Conservation (phyloP, 1,284 basidiomycete species). For the Leccinum subfulvum region DNA sequence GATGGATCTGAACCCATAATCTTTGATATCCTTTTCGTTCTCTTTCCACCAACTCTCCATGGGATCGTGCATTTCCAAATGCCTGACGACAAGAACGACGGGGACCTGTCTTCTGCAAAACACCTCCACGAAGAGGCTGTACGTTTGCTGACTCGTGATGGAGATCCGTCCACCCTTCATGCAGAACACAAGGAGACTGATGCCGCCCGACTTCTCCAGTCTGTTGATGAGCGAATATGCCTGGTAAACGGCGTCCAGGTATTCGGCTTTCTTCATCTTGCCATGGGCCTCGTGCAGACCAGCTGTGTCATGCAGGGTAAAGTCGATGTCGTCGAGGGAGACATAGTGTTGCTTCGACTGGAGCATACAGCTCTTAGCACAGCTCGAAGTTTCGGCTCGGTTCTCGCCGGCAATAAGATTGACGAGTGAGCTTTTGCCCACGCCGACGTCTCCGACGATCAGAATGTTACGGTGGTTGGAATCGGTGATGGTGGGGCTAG, state of each 20-base stretch:
- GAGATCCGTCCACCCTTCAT: constrained; percentile 38
- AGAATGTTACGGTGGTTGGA: constrained; percentile 24
- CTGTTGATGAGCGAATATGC: constrained; percentile 34
- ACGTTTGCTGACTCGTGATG: constrained; percentile 31
- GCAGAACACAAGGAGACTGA: constrained; percentile 40
- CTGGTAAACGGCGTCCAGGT: constrained; percentile 33
- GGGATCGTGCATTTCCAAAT: constrained; percentile 33
- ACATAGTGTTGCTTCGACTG: constrained; percentile 18
- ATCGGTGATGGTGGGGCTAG: constrained; percentile 19
- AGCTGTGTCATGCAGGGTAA: constrained; percentile 38
- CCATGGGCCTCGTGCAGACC: constrained; percentile 39
- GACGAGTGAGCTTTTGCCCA: constrained; percentile 34
- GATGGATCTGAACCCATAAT: constrained; percentile 24
- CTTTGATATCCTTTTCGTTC: constrained; percentile 23
- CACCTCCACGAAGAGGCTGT: constrained; percentile 32
- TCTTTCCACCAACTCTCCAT: constrained; percentile 35
- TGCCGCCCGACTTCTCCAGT: constrained; percentile 32
- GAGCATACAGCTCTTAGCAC: constrained; percentile 26
- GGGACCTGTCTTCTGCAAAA: constrained; percentile 34
- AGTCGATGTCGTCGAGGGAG: constrained; percentile 15
- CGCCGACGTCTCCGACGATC: constrained; percentile 31
- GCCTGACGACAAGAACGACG: constrained; percentile 37
- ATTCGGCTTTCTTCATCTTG: constrained; percentile 21
- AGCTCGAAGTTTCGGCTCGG: constrained; percentile 23
- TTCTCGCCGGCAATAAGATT: constrained; percentile 29